A percentile compares a stretch with the other conserved stretches of the same genome.
phyloP scores from a whole-genome alignment of 768 basidiomycete species.

The Multifurca ochricompacta region DNA sequence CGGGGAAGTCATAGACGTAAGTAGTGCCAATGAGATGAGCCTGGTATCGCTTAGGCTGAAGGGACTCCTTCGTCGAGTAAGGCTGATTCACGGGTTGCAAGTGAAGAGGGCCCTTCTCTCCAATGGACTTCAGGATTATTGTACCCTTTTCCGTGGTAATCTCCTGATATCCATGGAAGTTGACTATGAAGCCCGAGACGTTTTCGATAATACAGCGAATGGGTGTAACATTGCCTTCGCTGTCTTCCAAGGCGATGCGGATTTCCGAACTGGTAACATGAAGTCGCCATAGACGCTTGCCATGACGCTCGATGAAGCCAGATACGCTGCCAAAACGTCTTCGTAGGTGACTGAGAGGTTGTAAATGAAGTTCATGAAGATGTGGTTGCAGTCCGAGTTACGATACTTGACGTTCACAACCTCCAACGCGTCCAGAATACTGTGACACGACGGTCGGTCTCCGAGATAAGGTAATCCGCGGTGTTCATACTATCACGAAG shows the following conservation, averaged over 20 bases:
- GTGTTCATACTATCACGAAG: conserved; percentile 87
- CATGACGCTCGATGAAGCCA: conserved; percentile 99
- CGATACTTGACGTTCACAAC: conserved; percentile 85
- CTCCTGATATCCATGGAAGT: conserved; percentile 97
- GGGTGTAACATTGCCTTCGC: conserved; percentile 89
- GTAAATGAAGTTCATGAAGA: conserved; percentile 99
- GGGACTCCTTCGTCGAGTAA: conserved; percentile 95
- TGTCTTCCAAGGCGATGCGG: conserved; percentile 89
- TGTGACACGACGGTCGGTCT: conserved; percentile 96
- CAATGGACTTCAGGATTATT: conserved; percentile 94
- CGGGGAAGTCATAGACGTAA: conserved; percentile 99
- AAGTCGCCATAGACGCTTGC: conserved; percentile 95
- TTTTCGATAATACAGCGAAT: conserved; percentile 99
- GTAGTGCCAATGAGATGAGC: conserved; percentile 98
- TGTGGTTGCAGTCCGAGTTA: conserved; percentile 95
- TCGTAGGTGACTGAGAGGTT: conserved; percentile 92
- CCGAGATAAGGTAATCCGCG: conserved; percentile 97
- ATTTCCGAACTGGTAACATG: conserved; percentile 98
- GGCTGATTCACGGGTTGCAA: conserved; percentile 89
- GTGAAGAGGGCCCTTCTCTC: conserved; percentile 94
- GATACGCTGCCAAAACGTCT: conserved; percentile 95
- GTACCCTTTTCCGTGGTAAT: conserved; percentile 94
- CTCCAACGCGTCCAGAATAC: conserved; percentile 89
- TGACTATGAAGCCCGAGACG: conserved; percentile 97
- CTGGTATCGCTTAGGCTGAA: conserved; percentile 98